Conservation (phyloP, 2,329 filamentous ascomycete genomes). For the Bipolaris victoriae region DNA sequence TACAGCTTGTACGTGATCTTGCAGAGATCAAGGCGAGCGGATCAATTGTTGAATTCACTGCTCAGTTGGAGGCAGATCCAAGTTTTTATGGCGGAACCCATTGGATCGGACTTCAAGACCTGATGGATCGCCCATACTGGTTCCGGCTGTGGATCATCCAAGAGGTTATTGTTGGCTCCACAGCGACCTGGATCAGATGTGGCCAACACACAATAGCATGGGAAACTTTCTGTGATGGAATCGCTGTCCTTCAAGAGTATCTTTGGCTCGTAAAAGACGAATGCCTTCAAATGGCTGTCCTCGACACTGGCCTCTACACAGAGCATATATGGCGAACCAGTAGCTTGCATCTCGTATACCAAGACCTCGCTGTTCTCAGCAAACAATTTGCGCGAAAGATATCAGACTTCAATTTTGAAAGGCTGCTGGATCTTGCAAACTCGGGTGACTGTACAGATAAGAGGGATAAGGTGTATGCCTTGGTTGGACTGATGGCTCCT, state of each 20-base stretch:
- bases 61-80: background rate
- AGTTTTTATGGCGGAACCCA: background rate
- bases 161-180: background rate
- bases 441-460: background rate
- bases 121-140: conserved; percentile 1
- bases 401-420: background rate
- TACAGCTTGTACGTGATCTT: background rate
- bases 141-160: conserved; percentile 1
- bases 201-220: background rate
- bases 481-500: background rate
- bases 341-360: conserved; percentile 3
- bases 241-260: background rate
- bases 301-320: background rate
- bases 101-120: background rate
- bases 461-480: background rate
- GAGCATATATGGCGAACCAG: background rate
- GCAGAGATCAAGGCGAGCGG: background rate
- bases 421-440: background rate
- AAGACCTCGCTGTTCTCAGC: background rate
- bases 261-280: background rate
- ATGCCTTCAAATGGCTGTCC: background rate
- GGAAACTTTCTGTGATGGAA: background rate
- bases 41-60: background rate
- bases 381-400: background rate
- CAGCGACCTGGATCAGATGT: background rate